phyloP scores from a whole-genome alignment of 495 filamentous ascomycete genomes.

The Platismatia glauca region DNA sequence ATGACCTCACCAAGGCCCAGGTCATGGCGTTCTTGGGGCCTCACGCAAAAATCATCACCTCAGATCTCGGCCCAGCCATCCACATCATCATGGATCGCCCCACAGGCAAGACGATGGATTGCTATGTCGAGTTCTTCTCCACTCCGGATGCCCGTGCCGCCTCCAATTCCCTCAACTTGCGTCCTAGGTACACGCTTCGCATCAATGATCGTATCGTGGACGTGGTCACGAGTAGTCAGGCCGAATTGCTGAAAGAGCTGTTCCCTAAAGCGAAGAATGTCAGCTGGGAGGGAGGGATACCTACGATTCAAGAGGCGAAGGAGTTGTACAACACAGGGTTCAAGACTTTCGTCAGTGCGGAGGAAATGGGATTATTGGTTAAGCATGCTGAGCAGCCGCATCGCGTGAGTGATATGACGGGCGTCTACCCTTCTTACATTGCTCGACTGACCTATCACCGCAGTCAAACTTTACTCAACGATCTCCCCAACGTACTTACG shows the following conservation, averaged over 20 bases:
- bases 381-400: constrained; percentile 61
- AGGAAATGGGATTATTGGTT: constrained; percentile 58
- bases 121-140: constrained; percentile 58
- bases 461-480: constrained; percentile 57
- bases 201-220: constrained; percentile 59
- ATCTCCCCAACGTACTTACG: constrained; percentile 63
- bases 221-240: constrained; percentile 51
- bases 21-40: constrained; percentile 62
- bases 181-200: constrained; percentile 38
- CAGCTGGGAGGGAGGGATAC: constrained; percentile 45
- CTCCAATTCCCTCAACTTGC: constrained; percentile 38
- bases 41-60: constrained; percentile 46
- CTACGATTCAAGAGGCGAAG: constrained; percentile 32
- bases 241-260: constrained; percentile 52
- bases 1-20: constrained; percentile 54
- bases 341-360: constrained; percentile 56
- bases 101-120: constrained; percentile 69
- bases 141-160: constrained; percentile 44
- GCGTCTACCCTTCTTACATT: not conserved
- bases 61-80: constrained; percentile 49
- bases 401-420: constrained; percentile 44
- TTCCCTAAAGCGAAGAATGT: constrained; percentile 62
- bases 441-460: not conserved
- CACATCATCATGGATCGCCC: constrained; percentile 81
- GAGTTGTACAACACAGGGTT: constrained; percentile 58